These are phyloP conservation scores for Gossypium ekmanianum DNA, from an alignment of 345 rosid genomes.

Conservation along the genomic window DNA sequence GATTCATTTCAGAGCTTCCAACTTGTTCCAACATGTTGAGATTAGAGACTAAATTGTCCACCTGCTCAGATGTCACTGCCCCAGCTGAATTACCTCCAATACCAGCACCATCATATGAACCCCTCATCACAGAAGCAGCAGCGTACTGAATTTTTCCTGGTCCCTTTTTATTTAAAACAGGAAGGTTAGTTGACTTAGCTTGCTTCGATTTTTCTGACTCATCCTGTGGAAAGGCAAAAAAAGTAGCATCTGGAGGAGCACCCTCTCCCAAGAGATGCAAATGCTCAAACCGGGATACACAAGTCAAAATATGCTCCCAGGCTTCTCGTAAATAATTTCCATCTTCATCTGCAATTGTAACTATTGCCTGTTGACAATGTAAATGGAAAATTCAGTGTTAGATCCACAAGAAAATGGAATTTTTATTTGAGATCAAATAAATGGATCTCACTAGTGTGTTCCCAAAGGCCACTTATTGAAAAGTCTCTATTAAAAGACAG, in stretches of 20 bases:
- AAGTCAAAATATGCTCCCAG: constrained; percentile 98
- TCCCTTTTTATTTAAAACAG: constrained; percentile 81
- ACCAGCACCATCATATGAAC: constrained; percentile 95
- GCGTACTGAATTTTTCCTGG: constrained; percentile 86
- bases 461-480: background rate
- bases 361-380: constrained; percentile 56
- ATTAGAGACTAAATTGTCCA: constrained; percentile 84
- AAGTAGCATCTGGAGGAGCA: constrained; percentile 97
- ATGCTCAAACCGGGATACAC: constrained; percentile 98
- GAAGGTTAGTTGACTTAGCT: constrained; percentile 60
- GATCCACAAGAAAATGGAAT: constrained; percentile 8
- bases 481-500: background rate
- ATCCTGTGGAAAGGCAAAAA: constrained; percentile 82
- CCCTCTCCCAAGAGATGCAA: constrained; percentile 99
- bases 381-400: constrained; percentile 24
- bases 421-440: background rate
- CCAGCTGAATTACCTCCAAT: constrained; percentile 67
- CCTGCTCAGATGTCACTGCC: constrained; percentile 80
- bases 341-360: constrained; percentile 94
- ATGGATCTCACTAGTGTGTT: background rate
- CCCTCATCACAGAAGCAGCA: constrained; percentile 84
- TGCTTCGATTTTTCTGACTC: constrained; percentile 84
- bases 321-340: constrained; percentile 99
- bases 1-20: constrained; percentile 81
- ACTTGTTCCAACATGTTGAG: constrained; percentile 95